A percentile compares a stretch with the other conserved stretches of the same genome.
phyloP scores from a whole-genome alignment of 805 yeast genomes.

The Yamadazyma scolyti region DNA sequence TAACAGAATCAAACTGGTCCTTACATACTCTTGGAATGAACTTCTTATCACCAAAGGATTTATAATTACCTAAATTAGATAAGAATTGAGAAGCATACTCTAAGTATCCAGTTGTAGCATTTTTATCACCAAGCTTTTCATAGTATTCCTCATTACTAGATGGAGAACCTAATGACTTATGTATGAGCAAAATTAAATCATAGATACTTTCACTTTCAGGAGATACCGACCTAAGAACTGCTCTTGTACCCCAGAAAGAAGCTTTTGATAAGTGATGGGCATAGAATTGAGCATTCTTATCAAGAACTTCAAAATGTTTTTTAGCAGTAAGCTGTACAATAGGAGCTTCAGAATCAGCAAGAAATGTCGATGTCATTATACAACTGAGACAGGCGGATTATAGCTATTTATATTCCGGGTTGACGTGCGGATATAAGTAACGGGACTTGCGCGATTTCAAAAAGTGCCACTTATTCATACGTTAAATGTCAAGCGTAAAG shows the following conservation, averaged over 20 bases:
- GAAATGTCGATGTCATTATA: too few relatives aligned
- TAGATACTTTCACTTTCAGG: conserved; percentile 75
- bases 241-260: conserved; percentile 78
- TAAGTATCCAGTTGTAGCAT: conserved; percentile 43
- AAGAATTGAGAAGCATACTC: conserved; percentile 76
- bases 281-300: conserved; percentile 57
- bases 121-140: conserved; percentile 23
- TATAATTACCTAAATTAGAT: conserved; percentile 73
- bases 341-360: conserved; percentile 43
- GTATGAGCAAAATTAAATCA: conserved; percentile 63
- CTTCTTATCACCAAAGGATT: conserved; percentile 85
- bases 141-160: conserved; percentile 33
- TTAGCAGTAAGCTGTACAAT: conserved; percentile 54
- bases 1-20: conserved; percentile 43
- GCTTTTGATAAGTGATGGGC: conserved; percentile 85
- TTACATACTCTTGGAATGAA: conserved; percentile 64
- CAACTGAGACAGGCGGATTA: too few relatives aligned
- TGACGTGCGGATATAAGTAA: neutral
- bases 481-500: too few relatives aligned
- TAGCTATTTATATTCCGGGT: too few relatives aligned
- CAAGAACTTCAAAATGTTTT: conserved; percentile 62
- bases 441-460: neutral
- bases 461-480: conserved; percentile 1
- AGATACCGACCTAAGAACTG: conserved; percentile 75
- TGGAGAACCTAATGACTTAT: conserved; percentile 48